A percentile compares a stretch with the other conserved stretches of the same genome.
Conservation (phyloP, 441 rosid species). For the Brassica balearica region DNA sequence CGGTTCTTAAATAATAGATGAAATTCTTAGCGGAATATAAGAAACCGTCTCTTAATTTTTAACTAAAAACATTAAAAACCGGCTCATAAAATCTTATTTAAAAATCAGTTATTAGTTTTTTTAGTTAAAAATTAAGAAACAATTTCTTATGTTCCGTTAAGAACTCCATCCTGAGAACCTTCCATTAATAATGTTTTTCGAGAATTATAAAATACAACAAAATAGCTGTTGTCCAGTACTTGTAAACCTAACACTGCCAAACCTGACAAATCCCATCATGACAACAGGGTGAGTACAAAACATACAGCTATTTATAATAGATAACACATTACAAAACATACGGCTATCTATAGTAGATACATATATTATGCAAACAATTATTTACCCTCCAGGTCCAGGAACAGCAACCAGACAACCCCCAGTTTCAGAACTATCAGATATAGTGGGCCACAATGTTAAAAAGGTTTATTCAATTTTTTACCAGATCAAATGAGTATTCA, state of each 20-base stretch:
- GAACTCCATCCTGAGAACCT: no score
- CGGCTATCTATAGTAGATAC: slow-evolving; percentile 13
- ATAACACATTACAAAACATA: neutral
- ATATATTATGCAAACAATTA: neutral
- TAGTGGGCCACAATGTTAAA: slow-evolving; percentile 41
- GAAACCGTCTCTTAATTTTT: no score
- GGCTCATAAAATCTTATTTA: no score
- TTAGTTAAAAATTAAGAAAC: no score
- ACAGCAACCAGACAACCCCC: slow-evolving; percentile 45
- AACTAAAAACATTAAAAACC: no score
- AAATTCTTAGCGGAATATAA: no score
- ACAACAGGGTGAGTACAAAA: slow-evolving; percentile 33
- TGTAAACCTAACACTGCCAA: slow-evolving; percentile 42
- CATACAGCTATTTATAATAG: neutral
- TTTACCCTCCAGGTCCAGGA: slow-evolving; percentile 16
- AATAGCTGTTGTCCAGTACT: slow-evolving; percentile 44
- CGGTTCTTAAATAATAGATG: no score
- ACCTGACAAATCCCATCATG: slow-evolving; percentile 42
- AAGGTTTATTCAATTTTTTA: neutral
- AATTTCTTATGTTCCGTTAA: no score
- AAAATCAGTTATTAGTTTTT: no score
- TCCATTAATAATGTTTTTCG: no score
- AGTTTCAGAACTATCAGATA: slow-evolving; percentile 38
- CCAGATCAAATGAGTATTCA: neutral
- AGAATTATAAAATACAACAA: slow-evolving; percentile 11